phyloP scores from a whole-genome alignment of 1,284 basidiomycete species.

The Uromyces viciae-fabae region DNA sequence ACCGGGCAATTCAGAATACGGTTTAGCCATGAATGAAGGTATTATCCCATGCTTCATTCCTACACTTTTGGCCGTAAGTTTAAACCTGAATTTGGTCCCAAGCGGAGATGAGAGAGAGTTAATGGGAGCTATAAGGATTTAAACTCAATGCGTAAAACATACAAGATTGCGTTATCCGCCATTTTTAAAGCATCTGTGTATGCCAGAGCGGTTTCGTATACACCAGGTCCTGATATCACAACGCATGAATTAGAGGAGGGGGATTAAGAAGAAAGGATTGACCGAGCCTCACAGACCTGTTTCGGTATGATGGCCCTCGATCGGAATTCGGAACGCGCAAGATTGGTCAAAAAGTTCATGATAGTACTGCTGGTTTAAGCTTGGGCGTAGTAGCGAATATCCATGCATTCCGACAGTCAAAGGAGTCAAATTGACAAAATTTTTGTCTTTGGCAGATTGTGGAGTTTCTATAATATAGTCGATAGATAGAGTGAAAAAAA shows the following conservation, averaged over 20 bases:
- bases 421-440: conserved; percentile 68
- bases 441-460: conserved; percentile 69
- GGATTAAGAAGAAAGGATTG: background rate
- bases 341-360: conserved; percentile 78
- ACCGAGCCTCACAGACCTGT: conserved; percentile 35
- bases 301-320: conserved; percentile 76
- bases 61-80: conserved; percentile 83
- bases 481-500: conserved; percentile 19
- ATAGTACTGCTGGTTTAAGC: conserved; percentile 80
- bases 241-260: conserved; percentile 45
- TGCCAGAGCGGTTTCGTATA: conserved; percentile 87
- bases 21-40: conserved; percentile 98
- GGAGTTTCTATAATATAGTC: conserved; percentile 65
- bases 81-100: conserved; percentile 66
- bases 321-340: conserved; percentile 68
- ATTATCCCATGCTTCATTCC: conserved; percentile 83
- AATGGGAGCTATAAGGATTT: too few relatives aligned
- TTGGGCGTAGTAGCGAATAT: conserved; percentile 53
- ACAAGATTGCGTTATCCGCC: conserved; percentile 85
- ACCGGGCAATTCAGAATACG: conserved; percentile 47
- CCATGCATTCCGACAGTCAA: conserved; percentile 74
- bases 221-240: conserved; percentile 62
- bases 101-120: background rate
- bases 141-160: too few relatives aligned
- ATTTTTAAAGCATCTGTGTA: conserved; percentile 79